Evolutionary conservation across 2,329 filamentous ascomycete species (phyloP).

Genomic region (Colletotrichum noveboracense): DNA sequence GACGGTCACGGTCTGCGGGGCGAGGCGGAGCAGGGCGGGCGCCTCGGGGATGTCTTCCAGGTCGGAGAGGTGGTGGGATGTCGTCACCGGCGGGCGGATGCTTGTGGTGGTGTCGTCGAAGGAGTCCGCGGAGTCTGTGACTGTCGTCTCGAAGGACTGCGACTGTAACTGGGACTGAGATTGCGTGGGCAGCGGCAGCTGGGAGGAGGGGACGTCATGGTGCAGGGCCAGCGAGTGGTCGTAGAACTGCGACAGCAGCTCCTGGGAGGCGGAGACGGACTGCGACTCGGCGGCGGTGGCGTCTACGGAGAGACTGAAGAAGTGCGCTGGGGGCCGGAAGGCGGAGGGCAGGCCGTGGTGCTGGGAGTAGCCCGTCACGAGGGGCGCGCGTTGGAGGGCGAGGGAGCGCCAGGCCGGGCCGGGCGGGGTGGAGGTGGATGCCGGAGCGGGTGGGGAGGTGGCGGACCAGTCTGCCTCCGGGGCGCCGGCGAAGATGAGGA

Average conservation of each 20-base stretch:
- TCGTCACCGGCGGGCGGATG: constrained; percentile 28
- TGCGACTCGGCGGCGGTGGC: background rate
- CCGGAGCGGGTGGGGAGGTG: constrained; percentile 22
- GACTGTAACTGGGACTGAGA: background rate
- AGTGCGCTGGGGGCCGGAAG: constrained; percentile 38
- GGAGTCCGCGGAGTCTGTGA: constrained; percentile 35
- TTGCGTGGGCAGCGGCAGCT: constrained; percentile 41
- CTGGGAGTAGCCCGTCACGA: constrained; percentile 61
- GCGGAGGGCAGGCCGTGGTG: constrained; percentile 39
- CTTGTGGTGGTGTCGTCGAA: constrained; percentile 26
- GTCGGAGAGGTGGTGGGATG: constrained; percentile 59
- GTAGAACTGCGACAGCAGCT: constrained; percentile 69
- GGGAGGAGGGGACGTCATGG: constrained; percentile 68
- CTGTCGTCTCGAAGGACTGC: constrained; percentile 23
- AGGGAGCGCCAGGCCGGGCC: constrained; percentile 60
- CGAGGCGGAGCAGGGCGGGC: constrained; percentile 66
- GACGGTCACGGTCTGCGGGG: constrained; percentile 81
- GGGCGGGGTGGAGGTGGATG: background rate
- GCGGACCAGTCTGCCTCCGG: constrained; percentile 31
- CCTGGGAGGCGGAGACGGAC: background rate
- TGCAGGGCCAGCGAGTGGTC: constrained; percentile 79
- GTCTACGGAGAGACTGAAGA: constrained; percentile 49
- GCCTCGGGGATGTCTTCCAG: constrained; percentile 75
- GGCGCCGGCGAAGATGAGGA: constrained; percentile 44
- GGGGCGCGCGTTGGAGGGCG: constrained; percentile 48